Evolutionary conservation across 495 filamentous ascomycete genomes (phyloP).

Genomic region (Diplogelasinospora grovesii): DNA sequence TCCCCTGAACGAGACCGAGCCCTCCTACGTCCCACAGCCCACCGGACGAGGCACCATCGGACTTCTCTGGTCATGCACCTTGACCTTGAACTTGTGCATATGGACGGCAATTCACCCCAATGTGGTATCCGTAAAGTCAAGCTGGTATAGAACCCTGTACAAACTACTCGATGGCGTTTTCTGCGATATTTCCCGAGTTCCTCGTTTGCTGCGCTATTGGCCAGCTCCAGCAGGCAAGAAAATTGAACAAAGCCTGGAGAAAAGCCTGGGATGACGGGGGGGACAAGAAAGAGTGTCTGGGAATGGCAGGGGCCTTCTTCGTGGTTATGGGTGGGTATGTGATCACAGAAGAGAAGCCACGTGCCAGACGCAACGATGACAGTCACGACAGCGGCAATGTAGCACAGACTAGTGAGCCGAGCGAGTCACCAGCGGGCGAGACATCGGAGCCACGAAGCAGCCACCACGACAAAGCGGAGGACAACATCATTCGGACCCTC

Average conservation of each 20-base stretch:
- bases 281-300: conserved; percentile 1
- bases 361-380: no score
- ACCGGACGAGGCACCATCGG: conserved; percentile 1
- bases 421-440: no score
- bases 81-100: background rate
- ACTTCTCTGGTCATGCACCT: background rate
- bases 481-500: background rate
- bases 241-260: background rate
- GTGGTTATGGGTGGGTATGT: conserved; percentile 1
- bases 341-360: background rate
- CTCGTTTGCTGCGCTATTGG: background rate
- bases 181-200: background rate
- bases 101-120: conserved; percentile 4
- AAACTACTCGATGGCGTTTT: background rate
- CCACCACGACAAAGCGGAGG: no score
- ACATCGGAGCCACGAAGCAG: no score
- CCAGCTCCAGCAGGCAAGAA: background rate
- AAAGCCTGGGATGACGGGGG: background rate
- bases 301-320: conserved; percentile 1
- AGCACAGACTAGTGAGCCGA: no score
- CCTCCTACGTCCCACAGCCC: no score
- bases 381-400: no score
- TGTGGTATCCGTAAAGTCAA: background rate
- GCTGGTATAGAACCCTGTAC: background rate
- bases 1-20: no score